A percentile compares a stretch with the other conserved stretches of the same genome.
These are phyloP conservation scores for Podospora appendiculata DNA, from an alignment of 495 filamentous ascomycete species.

Conservation along the genomic window DNA sequence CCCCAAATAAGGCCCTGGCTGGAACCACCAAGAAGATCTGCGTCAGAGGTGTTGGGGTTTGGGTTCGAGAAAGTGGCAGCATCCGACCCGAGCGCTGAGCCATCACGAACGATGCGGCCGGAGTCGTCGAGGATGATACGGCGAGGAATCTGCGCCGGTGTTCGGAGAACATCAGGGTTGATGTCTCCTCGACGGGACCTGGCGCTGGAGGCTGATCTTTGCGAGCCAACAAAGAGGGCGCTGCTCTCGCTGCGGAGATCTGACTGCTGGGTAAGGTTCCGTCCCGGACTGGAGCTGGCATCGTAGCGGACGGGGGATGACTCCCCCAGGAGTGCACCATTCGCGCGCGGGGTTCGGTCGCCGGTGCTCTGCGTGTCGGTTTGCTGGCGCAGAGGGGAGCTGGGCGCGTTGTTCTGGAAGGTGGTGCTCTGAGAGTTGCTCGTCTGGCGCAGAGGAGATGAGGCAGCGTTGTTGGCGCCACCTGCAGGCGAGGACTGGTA, in stretches of 20 bases:
- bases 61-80: slow-evolving; percentile 79
- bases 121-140: slow-evolving; percentile 77
- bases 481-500: slow-evolving; percentile 70
- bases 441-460: slow-evolving; percentile 45
- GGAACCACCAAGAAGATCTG: slow-evolving; percentile 73
- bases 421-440: slow-evolving; percentile 50
- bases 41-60: slow-evolving; percentile 85
- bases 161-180: slow-evolving; percentile 65
- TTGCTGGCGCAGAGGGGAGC: slow-evolving; percentile 58
- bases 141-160: slow-evolving; percentile 53
- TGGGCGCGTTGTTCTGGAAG: slow-evolving; percentile 47
- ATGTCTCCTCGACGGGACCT: slow-evolving; percentile 73
- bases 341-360: slow-evolving; percentile 70
- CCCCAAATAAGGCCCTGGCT: slow-evolving; percentile 89
- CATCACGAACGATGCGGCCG: slow-evolving; percentile 58
- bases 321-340: slow-evolving; percentile 53
- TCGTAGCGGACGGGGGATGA: slow-evolving; percentile 88
- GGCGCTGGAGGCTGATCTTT: slow-evolving; percentile 38
- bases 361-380: slow-evolving; percentile 43
- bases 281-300: slow-evolving; percentile 74
- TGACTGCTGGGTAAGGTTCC: slow-evolving; percentile 50
- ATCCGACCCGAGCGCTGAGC: slow-evolving; percentile 55
- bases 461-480: slow-evolving; percentile 25
- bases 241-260: slow-evolving; percentile 73
- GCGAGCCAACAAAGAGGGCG: slow-evolving; percentile 72